Evolutionary conservation across 768 basidiomycete genomes (phyloP).

Genomic region (Leccinum disarticulatum): DNA sequence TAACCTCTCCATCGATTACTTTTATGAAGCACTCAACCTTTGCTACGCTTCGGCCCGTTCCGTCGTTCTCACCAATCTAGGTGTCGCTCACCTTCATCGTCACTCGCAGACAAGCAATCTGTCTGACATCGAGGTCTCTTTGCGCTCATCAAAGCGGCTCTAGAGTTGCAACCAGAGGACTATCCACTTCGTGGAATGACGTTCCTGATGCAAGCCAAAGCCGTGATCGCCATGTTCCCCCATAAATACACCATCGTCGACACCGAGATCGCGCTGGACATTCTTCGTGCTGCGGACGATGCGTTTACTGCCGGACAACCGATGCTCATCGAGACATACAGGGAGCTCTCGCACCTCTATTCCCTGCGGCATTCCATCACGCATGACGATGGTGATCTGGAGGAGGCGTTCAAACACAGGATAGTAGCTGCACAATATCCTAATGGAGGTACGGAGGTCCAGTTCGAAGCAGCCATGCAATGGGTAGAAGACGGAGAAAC

Average conservation of each 20-base stretch:
- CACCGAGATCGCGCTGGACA: conserved; percentile 17
- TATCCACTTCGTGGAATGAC: conserved; percentile 16
- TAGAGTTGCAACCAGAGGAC: conserved; percentile 12
- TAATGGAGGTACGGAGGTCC: conserved; percentile 18
- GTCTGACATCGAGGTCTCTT: conserved; percentile 27
- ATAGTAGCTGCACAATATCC: conserved; percentile 18
- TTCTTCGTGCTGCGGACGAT: conserved; percentile 16
- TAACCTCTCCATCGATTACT: conserved; percentile 16
- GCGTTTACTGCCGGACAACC: conserved; percentile 9
- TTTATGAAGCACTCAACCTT: conserved; percentile 20
- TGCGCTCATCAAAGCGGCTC: conserved; percentile 9
- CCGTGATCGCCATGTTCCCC: conserved; percentile 13
- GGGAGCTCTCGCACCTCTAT: conserved; percentile 13
- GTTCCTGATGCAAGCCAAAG: conserved; percentile 22
- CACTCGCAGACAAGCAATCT: conserved; percentile 1
- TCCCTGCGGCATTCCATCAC: conserved; percentile 11
- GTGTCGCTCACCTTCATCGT: conserved; percentile 9
- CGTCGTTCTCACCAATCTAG: conserved; percentile 10
- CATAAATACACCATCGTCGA: conserved; percentile 9
- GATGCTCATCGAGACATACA: conserved; percentile 11
- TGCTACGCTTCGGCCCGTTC: conserved; percentile 12
- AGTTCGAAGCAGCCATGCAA: conserved; percentile 18
- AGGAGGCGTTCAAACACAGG: conserved; percentile 23
- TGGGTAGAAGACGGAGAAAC: conserved; percentile 24
- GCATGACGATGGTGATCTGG: conserved; percentile 16